A percentile compares a stretch with the other conserved stretches of the same genome.
These are phyloP conservation scores for Corylus avellana DNA, from an alignment of 306 rosid species.

Conservation along the genomic window DNA sequence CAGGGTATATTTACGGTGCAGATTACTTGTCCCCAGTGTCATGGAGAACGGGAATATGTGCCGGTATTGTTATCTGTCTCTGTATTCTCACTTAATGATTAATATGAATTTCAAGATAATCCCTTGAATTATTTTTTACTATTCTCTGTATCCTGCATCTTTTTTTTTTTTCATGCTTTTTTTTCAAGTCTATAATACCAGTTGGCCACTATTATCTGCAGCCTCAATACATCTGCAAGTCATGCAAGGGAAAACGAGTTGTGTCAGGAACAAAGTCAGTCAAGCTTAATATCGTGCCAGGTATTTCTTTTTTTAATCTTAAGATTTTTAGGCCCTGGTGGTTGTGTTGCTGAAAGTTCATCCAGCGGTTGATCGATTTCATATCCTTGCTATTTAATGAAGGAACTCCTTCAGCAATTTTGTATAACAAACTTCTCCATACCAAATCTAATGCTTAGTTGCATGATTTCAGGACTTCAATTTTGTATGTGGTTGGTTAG, in stretches of 20 bases:
- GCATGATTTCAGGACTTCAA: background rate
- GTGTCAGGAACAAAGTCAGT: slow-evolving; percentile 58
- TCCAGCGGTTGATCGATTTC: background rate
- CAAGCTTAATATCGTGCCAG: slow-evolving; percentile 68
- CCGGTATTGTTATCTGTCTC: slow-evolving; percentile 45
- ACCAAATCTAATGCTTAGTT: background rate
- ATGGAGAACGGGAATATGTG: slow-evolving; percentile 72
- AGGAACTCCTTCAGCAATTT: background rate
- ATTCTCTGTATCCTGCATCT: background rate
- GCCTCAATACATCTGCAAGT: slow-evolving; percentile 22
- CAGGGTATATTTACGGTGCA: slow-evolving; percentile 82
- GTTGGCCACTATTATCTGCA: background rate
- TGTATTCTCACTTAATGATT: background rate
- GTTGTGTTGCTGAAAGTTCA: background rate
- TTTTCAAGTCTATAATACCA: background rate
- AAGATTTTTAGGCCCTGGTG: background rate
- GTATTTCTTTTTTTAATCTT: slow-evolving; percentile 32
- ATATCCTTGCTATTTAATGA: background rate
- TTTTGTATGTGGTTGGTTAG: background rate
- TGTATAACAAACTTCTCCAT: too few relatives aligned
- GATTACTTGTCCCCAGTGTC: slow-evolving; percentile 61
- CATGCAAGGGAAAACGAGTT: slow-evolving; percentile 76
- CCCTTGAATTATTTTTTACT: background rate
- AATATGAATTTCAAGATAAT: background rate
- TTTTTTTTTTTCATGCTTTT: background rate